Evolutionary conservation across 805 yeast genomes (phyloP).

Genomic region (Metschnikowia peoriensis): DNA sequence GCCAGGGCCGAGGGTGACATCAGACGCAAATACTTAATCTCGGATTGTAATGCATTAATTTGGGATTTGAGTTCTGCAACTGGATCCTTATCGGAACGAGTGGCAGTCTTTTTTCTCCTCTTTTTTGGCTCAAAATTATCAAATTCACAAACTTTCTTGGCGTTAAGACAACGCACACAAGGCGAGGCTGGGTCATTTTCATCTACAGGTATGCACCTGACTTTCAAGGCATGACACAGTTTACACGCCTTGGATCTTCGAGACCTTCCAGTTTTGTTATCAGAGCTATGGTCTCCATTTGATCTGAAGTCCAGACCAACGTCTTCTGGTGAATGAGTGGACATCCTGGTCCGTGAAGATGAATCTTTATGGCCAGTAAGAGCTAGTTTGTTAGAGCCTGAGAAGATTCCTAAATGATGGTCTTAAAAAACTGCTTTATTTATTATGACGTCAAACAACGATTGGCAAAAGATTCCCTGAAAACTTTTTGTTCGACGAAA

Average conservation of each 20-base stretch:
- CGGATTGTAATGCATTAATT: constrained; percentile 18
- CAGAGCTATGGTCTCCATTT: constrained; percentile 2
- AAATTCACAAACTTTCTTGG: constrained; percentile 62
- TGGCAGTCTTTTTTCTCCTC: constrained; percentile 33
- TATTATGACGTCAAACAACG: too few relatives aligned
- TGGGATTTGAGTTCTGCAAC: constrained; percentile 23
- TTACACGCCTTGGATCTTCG: constrained; percentile 60
- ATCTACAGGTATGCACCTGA: constrained; percentile 76
- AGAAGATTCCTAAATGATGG: too few relatives aligned
- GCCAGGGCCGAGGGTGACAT: constrained; percentile 4
- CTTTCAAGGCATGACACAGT: constrained; percentile 80
- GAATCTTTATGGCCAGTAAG: too few relatives aligned
- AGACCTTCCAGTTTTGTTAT: constrained; percentile 10
- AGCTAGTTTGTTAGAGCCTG: too few relatives aligned
- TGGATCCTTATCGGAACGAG: constrained; percentile 15
- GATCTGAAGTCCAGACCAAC: constrained; percentile 8
- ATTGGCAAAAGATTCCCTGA: too few relatives aligned
- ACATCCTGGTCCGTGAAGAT: not conserved
- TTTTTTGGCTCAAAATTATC: constrained; percentile 61
- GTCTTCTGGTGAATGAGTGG: constrained; percentile 9
- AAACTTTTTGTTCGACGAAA: too few relatives aligned
- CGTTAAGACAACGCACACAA: constrained; percentile 70
- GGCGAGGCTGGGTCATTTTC: constrained; percentile 56
- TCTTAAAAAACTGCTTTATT: too few relatives aligned
- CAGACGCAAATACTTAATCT: constrained; percentile 13